Evolutionary conservation across 176 grass and related monocot species (phyloP).

Genomic region (Oryza officinalis): DNA sequence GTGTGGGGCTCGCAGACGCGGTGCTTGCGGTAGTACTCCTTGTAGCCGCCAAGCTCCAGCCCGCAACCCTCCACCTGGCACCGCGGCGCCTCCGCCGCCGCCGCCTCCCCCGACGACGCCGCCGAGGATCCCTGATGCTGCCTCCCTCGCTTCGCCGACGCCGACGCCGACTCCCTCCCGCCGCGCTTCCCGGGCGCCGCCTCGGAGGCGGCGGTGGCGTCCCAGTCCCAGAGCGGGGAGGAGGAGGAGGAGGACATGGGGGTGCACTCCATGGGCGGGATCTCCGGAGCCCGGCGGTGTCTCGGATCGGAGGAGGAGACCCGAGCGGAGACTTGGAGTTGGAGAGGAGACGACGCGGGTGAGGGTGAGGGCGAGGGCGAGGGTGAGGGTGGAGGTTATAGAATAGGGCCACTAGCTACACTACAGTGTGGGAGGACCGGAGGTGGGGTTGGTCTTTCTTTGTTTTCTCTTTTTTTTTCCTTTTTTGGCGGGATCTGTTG

Average conservation of each 20-base stretch:
- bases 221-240: conserved; percentile 61
- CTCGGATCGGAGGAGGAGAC: neutral
- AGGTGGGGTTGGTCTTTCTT: neutral
- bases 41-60: conserved; percentile 46
- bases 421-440: neutral
- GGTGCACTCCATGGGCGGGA: conserved; percentile 51
- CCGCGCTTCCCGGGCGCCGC: neutral
- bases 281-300: neutral
- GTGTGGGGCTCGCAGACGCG: conserved; percentile 65
- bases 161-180: too few species aligned
- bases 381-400: neutral
- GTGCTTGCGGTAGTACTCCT: conserved; percentile 72
- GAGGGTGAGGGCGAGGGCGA: too few species aligned
- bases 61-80: conserved; percentile 69
- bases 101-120: neutral
- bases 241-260: neutral
- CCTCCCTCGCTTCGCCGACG: conserved; percentile 15
- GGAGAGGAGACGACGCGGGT: neutral
- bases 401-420: neutral
- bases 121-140: neutral
- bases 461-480: neutral
- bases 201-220: neutral
- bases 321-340: neutral
- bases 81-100: conserved; percentile 11
- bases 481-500: neutral